Conservation (phyloP, 2,329 filamentous ascomycete genomes). For the Cryoendolithus antarcticus region DNA sequence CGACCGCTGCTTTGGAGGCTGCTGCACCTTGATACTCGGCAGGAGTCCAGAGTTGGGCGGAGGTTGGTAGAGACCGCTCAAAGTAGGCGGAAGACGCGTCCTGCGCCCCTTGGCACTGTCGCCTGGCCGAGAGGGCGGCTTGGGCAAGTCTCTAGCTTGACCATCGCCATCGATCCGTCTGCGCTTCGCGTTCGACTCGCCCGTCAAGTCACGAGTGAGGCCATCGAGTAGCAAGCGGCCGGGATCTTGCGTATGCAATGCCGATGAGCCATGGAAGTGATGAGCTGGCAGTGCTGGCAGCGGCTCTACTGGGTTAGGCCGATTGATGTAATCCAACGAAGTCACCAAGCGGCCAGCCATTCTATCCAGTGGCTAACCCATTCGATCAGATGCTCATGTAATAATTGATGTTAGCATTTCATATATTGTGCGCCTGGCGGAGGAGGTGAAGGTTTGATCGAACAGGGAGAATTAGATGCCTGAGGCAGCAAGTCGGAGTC, state of each 20-base stretch:
- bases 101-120: slow-evolving; percentile 22
- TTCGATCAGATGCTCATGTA: too few relatives aligned
- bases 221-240: slow-evolving; percentile 18
- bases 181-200: slow-evolving; percentile 19
- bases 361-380: too few relatives aligned
- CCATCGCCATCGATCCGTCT: slow-evolving; percentile 11
- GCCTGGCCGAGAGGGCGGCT: slow-evolving; percentile 26
- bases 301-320: slow-evolving; percentile 25
- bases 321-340: slow-evolving; percentile 11
- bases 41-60: slow-evolving; percentile 49
- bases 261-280: slow-evolving; percentile 20
- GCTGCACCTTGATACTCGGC: slow-evolving; percentile 42
- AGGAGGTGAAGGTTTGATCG: too few relatives aligned
- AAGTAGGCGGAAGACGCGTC: slow-evolving; percentile 33
- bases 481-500: too few relatives aligned
- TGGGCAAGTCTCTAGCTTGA: slow-evolving; percentile 7
- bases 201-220: slow-evolving; percentile 20
- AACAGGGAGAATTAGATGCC: too few relatives aligned
- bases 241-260: slow-evolving; percentile 18
- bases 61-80: slow-evolving; percentile 52
- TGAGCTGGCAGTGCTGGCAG: slow-evolving; percentile 19
- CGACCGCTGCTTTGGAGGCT: slow-evolving; percentile 4
- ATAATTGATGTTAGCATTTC: too few relatives aligned
- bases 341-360: neutral
- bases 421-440: too few relatives aligned